A percentile compares a stretch with the other conserved stretches of the same genome.
Evolutionary conservation across 768 basidiomycete species (phyloP).

Genomic region (Lentinula sp.): DNA sequence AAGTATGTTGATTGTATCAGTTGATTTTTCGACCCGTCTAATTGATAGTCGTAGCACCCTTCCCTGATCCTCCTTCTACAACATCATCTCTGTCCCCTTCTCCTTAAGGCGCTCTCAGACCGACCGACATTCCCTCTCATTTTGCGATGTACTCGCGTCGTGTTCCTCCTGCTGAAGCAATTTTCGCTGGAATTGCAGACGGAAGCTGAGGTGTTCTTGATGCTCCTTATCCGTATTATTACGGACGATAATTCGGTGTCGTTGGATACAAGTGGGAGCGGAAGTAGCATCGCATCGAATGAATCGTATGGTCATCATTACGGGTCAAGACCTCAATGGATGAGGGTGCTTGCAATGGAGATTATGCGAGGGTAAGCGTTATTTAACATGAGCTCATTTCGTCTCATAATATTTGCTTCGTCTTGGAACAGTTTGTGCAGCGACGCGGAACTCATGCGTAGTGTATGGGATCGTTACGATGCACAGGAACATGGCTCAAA

Average conservation of each 20-base stretch:
- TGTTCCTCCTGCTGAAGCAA: slow-evolving; percentile 89
- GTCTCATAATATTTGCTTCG: background rate
- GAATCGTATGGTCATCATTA: slow-evolving; percentile 21
- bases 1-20: slow-evolving; percentile 37
- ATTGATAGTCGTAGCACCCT: slow-evolving; percentile 45
- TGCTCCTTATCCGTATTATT: slow-evolving; percentile 60
- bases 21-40: background rate
- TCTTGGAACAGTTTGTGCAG: slow-evolving; percentile 52
- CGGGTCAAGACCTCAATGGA: slow-evolving; percentile 65
- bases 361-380: slow-evolving; percentile 72
- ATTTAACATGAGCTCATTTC: background rate
- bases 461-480: slow-evolving; percentile 78
- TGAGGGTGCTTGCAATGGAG: slow-evolving; percentile 88
- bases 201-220: slow-evolving; percentile 84
- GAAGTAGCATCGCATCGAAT: slow-evolving; percentile 6
- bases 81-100: slow-evolving; percentile 84
- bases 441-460: slow-evolving; percentile 73
- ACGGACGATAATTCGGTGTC: slow-evolving; percentile 37
- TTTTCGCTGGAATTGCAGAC: slow-evolving; percentile 77
- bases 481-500: slow-evolving; percentile 55
- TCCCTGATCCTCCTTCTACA: slow-evolving; percentile 84
- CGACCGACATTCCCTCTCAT: slow-evolving; percentile 78
- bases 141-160: slow-evolving; percentile 86
- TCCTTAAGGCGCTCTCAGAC: slow-evolving; percentile 83
- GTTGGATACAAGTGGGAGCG: slow-evolving; percentile 13